These are phyloP conservation scores for Diaporthe citrichinensis DNA, from an alignment of 2,329 filamentous ascomycete genomes.

Conservation along the genomic window DNA sequence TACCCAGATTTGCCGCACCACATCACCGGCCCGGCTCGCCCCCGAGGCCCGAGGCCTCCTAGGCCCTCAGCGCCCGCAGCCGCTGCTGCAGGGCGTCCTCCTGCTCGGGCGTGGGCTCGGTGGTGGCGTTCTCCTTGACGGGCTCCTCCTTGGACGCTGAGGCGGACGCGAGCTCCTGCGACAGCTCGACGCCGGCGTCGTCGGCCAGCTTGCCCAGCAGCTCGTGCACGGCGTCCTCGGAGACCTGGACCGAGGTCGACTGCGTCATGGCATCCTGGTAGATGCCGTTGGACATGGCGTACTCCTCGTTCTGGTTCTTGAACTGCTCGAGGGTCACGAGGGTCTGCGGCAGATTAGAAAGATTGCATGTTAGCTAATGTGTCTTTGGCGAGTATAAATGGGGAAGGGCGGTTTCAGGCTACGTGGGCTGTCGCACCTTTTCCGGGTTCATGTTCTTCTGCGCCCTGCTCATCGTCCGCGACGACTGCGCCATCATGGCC, in stretches of 20 bases:
- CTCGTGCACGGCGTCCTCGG: constrained; percentile 89
- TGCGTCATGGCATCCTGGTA: constrained; percentile 89
- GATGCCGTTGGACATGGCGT: constrained; percentile 77
- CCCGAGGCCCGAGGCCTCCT: constrained; percentile 41
- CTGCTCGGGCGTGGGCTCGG: constrained; percentile 81
- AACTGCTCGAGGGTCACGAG: constrained; percentile 73
- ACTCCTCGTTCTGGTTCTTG: constrained; percentile 74
- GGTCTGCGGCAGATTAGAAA: constrained; percentile 55
- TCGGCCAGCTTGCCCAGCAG: constrained; percentile 89
- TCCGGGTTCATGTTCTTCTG: constrained; percentile 73
- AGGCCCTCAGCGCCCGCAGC: constrained; percentile 69
- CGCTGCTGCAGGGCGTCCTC: constrained; percentile 81
- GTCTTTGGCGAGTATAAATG: too few species aligned
- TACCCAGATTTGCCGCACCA: neutral
- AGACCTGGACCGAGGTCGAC: constrained; percentile 79
- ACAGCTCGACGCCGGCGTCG: constrained; percentile 87
- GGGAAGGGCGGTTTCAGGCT: neutral
- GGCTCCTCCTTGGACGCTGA: constrained; percentile 72
- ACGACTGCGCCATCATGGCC: constrained; percentile 73
- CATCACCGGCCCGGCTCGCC: neutral
- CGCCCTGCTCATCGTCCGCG: constrained; percentile 69
- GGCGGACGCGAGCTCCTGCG: constrained; percentile 77
- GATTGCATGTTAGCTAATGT: neutral
- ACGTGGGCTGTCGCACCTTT: constrained; percentile 57
- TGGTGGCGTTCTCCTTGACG: constrained; percentile 63